These are phyloP conservation scores for Dictyostelium capitatum DNA, from an alignment of 78 protist genomes.

Conservation along the genomic window DNA sequence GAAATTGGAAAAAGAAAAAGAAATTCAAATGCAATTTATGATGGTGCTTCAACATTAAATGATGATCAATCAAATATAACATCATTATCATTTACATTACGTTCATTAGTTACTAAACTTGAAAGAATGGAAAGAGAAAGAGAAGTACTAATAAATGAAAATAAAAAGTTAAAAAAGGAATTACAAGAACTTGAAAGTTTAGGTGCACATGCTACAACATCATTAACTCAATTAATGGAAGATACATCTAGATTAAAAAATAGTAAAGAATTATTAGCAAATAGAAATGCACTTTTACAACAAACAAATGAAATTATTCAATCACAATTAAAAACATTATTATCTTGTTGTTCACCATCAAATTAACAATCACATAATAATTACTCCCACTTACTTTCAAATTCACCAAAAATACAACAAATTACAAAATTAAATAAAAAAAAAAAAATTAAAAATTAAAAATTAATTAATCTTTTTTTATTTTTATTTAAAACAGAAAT, in stretches of 20 bases:
- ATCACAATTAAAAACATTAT: conserved; percentile 49
- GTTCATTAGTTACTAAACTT: conserved; percentile 13
- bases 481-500: too few relatives aligned
- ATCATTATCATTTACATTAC: conserved; percentile 7
- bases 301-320: conserved; percentile 65
- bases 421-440: too few relatives aligned
- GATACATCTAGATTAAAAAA: conserved; percentile 51
- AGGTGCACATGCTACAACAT: conserved; percentile 40
- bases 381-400: too few relatives aligned
- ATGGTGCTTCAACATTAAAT: background rate
- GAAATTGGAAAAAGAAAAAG: conserved; percentile 40
- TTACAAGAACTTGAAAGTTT: conserved; percentile 32
- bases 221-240: conserved; percentile 49
- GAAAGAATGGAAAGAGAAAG: conserved; percentile 79
- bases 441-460: too few relatives aligned
- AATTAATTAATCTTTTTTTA: too few relatives aligned
- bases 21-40: background rate
- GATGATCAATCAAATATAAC: conserved; percentile 5
- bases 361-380: too few relatives aligned
- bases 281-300: conserved; percentile 51
- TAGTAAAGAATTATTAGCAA: conserved; percentile 46
- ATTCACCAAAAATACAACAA: too few relatives aligned
- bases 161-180: conserved; percentile 53
- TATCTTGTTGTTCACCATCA: conserved; percentile 65
- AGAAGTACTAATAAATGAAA: conserved; percentile 46